Evolutionary conservation across 2,329 filamentous ascomycete genomes (phyloP), one percentile per base, ranked within the genome.

Genomic region (Botrytis squamosa): DNA sequence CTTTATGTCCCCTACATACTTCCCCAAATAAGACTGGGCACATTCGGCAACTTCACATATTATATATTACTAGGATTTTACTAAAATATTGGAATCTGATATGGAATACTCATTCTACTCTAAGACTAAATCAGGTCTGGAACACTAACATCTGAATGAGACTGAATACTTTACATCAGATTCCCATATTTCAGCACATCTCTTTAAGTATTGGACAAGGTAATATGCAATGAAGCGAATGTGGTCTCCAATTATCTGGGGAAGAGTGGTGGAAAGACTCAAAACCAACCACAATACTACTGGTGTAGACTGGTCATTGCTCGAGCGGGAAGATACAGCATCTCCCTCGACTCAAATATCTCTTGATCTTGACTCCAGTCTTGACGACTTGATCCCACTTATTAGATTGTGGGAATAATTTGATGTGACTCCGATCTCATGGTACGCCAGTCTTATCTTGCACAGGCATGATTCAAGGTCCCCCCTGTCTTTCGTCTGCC

Each of bases 401-500:
- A 9, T 18, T 6, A 29, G 9, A 6, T 29, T 29, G 52, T 0
- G 16, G 29, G n/a, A 57, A 18, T 18, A 33, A 6, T 29, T 57
- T 2, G n/a, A 57, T 9, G 7, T 18, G 52, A 18, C n/a, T 18
- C 8, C 52, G 6, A 4, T 57, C 16, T 29, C n/a, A 29, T 29
- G 14, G 2, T 9, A 14, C 52, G 16, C 14, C 16, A 18, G 52
- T 29, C 3, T 14, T 9, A 57, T 18, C n/a, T 29, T 18, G 29
- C 14, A 29, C 7, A 9, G 3, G 14, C 8, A 33, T 33, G 6
- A 18, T 29, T 0, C 2, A 29, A 33, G 25, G 0, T 29, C 12
- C 9, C 2, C 3, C 9, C 1, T 16, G n/a, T n/a, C 25, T 5
- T 29, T 22, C 20, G 8, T 9, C 6, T 1, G 6, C 0, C 16